These are phyloP conservation scores for Parafenestella ontariensis DNA, from an alignment of 2,329 filamentous ascomycete species.

Conservation along the genomic window DNA sequence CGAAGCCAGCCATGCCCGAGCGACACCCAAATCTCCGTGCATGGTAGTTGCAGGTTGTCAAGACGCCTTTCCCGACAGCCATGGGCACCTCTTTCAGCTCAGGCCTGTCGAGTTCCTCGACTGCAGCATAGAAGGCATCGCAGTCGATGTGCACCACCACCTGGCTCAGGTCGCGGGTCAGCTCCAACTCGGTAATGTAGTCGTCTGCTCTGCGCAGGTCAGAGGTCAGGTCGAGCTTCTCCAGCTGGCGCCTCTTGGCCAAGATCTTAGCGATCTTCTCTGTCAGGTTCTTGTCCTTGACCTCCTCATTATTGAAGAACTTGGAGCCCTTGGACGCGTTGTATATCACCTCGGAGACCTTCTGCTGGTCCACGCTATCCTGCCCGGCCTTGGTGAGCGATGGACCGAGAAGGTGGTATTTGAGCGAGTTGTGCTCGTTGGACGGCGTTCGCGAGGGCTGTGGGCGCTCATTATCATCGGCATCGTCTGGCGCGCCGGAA, in stretches of 20 bases:
- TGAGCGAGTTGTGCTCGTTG: conserved; percentile 70
- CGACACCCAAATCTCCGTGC: conserved; percentile 89
- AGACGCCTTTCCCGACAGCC: conserved; percentile 79
- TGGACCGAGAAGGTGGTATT: conserved; percentile 88
- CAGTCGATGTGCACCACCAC: conserved; percentile 91
- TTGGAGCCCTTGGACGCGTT: conserved; percentile 96
- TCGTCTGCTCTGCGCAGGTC: conserved; percentile 81
- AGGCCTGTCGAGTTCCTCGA: conserved; percentile 77
- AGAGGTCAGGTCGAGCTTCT: conserved; percentile 74
- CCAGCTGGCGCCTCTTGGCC: conserved; percentile 75
- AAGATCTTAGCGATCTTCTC: conserved; percentile 84
- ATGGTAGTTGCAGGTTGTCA: conserved; percentile 83
- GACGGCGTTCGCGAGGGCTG: conserved; percentile 23
- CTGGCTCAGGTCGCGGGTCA: conserved; percentile 80
- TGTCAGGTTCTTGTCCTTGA: conserved; percentile 80
- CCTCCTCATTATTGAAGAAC: conserved; percentile 91
- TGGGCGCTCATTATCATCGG: conserved; percentile 14
- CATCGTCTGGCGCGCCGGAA: background rate
- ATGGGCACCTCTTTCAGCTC: conserved; percentile 88
- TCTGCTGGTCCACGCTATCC: conserved; percentile 89
- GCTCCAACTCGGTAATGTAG: conserved; percentile 79
- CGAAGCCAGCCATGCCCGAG: conserved; percentile 95
- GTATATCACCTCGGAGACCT: conserved; percentile 96
- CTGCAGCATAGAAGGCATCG: conserved; percentile 96
- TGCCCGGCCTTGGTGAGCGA: conserved; percentile 94